Conservation (phyloP, 2,329 filamentous ascomycete genomes). For the Alternaria incomplexa region DNA sequence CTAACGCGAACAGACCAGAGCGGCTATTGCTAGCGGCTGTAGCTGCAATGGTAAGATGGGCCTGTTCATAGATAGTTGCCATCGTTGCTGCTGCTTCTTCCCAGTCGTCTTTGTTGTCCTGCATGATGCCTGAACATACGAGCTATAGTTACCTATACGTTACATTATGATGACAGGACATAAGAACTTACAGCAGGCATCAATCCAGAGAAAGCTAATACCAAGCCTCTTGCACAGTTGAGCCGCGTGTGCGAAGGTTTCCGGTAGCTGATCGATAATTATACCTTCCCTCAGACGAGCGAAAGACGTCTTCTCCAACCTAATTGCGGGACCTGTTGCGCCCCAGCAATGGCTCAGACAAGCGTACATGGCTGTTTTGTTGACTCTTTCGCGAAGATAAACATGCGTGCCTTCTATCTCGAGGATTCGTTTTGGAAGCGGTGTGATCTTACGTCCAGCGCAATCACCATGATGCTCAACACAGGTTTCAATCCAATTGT, state of each 20-base stretch:
- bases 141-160: neutral
- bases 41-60: neutral
- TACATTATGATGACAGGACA: no score
- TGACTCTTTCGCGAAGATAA: neutral
- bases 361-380: neutral
- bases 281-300: fast-evolving
- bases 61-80: neutral
- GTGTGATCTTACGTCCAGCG: fast-evolving
- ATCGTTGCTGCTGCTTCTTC: neutral
- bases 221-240: fast-evolving
- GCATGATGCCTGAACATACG: neutral
- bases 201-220: neutral
- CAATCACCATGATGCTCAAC: neutral
- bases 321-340: neutral
- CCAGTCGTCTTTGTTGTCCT: neutral
- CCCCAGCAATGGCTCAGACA: slow-evolving; percentile 2
- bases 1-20: neutral
- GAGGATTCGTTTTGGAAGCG: neutral
- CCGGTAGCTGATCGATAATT: neutral
- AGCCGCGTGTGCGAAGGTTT: neutral
- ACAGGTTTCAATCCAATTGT: neutral
- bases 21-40: neutral
- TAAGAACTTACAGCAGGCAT: neutral
- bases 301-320: neutral
- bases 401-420: neutral